Evolutionary conservation across 805 yeast genomes (phyloP).

Genomic region (Jamesozyma hellenica): DNA sequence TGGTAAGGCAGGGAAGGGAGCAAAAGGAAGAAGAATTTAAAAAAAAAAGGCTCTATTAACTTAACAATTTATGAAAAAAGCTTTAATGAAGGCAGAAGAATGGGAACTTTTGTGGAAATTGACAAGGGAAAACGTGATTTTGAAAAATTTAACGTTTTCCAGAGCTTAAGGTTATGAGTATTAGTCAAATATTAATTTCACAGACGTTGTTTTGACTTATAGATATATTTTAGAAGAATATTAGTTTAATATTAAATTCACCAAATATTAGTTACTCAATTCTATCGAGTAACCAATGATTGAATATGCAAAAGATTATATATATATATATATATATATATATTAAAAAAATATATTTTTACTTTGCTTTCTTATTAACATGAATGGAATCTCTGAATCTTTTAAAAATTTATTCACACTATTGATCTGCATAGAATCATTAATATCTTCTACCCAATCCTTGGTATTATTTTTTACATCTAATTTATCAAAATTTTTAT

Average conservation of each 20-base stretch:
- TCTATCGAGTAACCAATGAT: too few relatives aligned
- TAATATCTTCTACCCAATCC: slow-evolving; percentile 5
- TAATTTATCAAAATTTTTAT: neutral
- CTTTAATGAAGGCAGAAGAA: too few relatives aligned
- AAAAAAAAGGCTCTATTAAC: neutral
- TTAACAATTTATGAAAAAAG: too few relatives aligned
- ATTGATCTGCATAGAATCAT: slow-evolving; percentile 1
- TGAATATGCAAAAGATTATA: too few relatives aligned
- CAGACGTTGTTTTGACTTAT: too few relatives aligned
- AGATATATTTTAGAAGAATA: too few relatives aligned
- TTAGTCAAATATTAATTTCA: too few relatives aligned
- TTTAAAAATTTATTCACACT: slow-evolving; percentile 2
- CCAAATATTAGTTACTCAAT: too few relatives aligned
- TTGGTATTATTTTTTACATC: neutral
- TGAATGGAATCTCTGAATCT: slow-evolving; percentile 4
- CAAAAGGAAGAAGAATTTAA: neutral
- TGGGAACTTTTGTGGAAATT: too few relatives aligned
- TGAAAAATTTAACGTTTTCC: neutral
- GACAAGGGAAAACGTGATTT: too few relatives aligned
- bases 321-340: too few relatives aligned
- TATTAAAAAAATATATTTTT: neutral
- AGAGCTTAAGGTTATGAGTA: neutral
- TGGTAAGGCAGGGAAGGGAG: neutral
- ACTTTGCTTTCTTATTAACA: neutral
- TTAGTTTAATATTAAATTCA: too few relatives aligned